Evolutionary conservation across 306 rosid genomes (phyloP), one percentile per base, ranked within the genome.

Genomic region (Castanea sativa): DNA sequence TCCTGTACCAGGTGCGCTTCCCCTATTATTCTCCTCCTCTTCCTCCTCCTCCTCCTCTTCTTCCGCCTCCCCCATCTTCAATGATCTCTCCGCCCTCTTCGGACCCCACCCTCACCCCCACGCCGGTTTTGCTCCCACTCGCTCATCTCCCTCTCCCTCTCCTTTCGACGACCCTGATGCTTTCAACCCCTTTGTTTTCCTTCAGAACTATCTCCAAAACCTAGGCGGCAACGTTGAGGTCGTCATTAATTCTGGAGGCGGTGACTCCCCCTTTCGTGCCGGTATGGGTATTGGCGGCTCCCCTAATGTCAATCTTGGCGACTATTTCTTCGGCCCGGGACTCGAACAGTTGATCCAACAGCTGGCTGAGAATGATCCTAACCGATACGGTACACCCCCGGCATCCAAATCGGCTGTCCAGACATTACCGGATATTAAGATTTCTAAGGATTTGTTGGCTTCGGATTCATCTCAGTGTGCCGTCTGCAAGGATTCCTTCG

Each of bases 291-390:
- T 41, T 41, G 72, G 35, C 27, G 72, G 86, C 6, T 84, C 91
- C 0, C 33, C 87, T 2, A 93, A 93, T 78, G 78, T 81, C 67
- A 94, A 89, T 73, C 88, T 86, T 0, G 98, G 98, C 3, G 98
- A 94, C 76, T 94, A 94, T 87, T 94, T 94, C 83, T 92, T 94
- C 13, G 97, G 98, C 5, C 94, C 97, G 0, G 98, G 98, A 1
- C 96, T 94, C 11, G 98, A 94, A 90, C 94, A 94, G 79, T 89
- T 94, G 88, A 94, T 94, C 79, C 98, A 94, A 71, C 98, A 94
- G 52, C 91, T 94, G 1, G 96, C 98, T 2, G 98, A 94, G 88
- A 94, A 94, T 29, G 98, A 94, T 76, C 98, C 98, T 0, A 94
- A 87, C 78, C 90, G 98, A 11, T 85, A 89, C 6, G 98, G 98